phyloP scores from a whole-genome alignment of 2,329 filamentous ascomycete species.

The Stachybotrys chlorohalonatus region DNA sequence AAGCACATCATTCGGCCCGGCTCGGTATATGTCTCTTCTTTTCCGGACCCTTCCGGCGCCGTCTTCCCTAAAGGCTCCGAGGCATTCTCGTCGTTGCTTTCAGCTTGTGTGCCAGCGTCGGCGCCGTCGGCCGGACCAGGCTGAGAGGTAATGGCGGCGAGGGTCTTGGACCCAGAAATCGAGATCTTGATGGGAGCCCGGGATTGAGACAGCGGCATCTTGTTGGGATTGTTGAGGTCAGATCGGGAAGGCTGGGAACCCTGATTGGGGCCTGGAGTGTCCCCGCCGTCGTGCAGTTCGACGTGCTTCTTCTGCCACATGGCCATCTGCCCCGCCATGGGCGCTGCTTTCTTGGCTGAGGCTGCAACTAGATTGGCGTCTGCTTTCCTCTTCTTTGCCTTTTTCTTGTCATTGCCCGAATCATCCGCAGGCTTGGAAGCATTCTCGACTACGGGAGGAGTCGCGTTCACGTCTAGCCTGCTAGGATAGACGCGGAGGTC shows the following conservation, averaged over 20 bases:
- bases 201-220: too few relatives aligned
- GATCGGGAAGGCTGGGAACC: not conserved
- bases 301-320: slow-evolving; percentile 35
- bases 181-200: slow-evolving; percentile 20
- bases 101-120: slow-evolving; percentile 1
- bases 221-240: not conserved
- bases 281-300: slow-evolving; percentile 22
- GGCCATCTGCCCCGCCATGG: slow-evolving; percentile 34
- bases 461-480: slow-evolving; percentile 49
- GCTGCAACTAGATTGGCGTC: slow-evolving; percentile 24
- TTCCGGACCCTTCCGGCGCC: not conserved
- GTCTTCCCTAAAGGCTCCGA: not conserved
- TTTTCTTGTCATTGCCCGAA: slow-evolving; percentile 24
- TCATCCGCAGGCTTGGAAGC: slow-evolving; percentile 11
- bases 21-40: slow-evolving; percentile 39
- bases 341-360: slow-evolving; percentile 25
- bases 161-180: slow-evolving; percentile 14
- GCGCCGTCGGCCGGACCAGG: slow-evolving; percentile 4
- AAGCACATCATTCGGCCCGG: slow-evolving; percentile 36
- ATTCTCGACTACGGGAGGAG: slow-evolving; percentile 29
- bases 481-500: slow-evolving; percentile 65
- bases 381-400: slow-evolving; percentile 45
- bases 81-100: slow-evolving; percentile 1
- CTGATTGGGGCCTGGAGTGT: not conserved
- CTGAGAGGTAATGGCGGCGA: slow-evolving; percentile 6